Percentiles rank a stretch among this genome's conserved stretches.
phyloP scores from a whole-genome alignment of 2,329 filamentous ascomycete genomes.

The Elsinoe perseae region DNA sequence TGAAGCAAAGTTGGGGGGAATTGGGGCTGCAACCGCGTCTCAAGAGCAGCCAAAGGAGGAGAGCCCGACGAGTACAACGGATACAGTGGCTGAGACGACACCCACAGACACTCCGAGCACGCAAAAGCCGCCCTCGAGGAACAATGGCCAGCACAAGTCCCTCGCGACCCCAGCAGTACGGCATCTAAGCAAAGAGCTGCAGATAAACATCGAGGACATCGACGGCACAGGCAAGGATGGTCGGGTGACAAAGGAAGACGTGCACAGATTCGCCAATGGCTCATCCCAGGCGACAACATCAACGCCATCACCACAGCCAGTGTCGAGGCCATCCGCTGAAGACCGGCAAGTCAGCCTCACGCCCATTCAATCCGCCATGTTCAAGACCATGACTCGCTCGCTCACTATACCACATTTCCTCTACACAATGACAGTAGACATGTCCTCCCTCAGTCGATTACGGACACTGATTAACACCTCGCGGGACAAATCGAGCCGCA shows the following conservation, averaged over 20 bases:
- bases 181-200: conserved; percentile 72
- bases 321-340: conserved; percentile 25
- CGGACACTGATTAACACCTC: conserved; percentile 63
- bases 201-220: conserved; percentile 70
- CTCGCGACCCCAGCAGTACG: conserved; percentile 89
- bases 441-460: conserved; percentile 64
- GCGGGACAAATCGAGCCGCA: conserved; percentile 47
- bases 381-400: conserved; percentile 92
- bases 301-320: conserved; percentile 24
- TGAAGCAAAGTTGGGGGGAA: conserved; percentile 32
- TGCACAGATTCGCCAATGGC: conserved; percentile 43
- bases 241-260: conserved; percentile 85
- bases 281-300: conserved; percentile 20
- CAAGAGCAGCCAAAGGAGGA: conserved; percentile 18
- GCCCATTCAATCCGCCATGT: conserved; percentile 83
- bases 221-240: conserved; percentile 84
- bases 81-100: neutral
- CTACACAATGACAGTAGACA: conserved; percentile 83
- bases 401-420: conserved; percentile 90
- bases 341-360: conserved; percentile 58
- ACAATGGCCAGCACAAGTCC: conserved; percentile 29
- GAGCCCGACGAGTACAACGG: neutral
- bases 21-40: conserved; percentile 13
- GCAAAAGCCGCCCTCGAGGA: neutral
- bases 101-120: neutral